Evolutionary conservation across 345 rosid genomes (phyloP).

Genomic region (Bruguiera parviflora): DNA sequence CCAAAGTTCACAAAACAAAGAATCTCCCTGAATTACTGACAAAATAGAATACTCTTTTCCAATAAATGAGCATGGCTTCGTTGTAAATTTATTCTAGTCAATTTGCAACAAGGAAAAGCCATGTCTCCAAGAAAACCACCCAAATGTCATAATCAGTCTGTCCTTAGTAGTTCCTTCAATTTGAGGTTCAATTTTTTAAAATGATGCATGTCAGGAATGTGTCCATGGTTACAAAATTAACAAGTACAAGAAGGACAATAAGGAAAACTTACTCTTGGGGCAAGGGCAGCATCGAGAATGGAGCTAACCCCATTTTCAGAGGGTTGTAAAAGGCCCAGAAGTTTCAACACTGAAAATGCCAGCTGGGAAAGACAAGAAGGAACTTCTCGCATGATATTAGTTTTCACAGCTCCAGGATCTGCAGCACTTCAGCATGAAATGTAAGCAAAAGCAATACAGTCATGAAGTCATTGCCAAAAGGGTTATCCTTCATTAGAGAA

Average conservation of each 20-base stretch:
- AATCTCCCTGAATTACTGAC: neutral
- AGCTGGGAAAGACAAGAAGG: constrained; percentile 48
- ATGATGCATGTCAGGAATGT: neutral
- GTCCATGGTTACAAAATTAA: neutral
- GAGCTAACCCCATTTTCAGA: constrained; percentile 57
- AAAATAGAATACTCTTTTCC: neutral
- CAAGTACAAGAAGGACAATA: neutral
- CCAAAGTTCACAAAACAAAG: neutral
- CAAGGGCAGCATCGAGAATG: constrained; percentile 76
- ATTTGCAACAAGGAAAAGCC: no score
- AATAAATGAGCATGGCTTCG: no score
- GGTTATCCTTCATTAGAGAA: neutral
- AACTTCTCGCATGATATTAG: constrained; percentile 87
- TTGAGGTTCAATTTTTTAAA: neutral
- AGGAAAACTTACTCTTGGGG: constrained; percentile 62
- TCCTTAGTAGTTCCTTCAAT: no score
- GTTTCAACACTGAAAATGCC: constrained; percentile 44
- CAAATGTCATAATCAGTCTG: no score
- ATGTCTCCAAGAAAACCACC: no score
- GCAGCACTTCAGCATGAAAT: constrained; percentile 49
- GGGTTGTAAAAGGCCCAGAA: constrained; percentile 57
- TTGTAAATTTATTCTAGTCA: no score
- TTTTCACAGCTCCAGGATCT: constrained; percentile 83
- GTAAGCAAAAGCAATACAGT: constrained; percentile 5
- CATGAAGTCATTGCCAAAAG: neutral